Evolutionary conservation across 2,329 filamentous ascomycete species (phyloP).

Genomic region (Stagonosporopsis cucurbitacearum): DNA sequence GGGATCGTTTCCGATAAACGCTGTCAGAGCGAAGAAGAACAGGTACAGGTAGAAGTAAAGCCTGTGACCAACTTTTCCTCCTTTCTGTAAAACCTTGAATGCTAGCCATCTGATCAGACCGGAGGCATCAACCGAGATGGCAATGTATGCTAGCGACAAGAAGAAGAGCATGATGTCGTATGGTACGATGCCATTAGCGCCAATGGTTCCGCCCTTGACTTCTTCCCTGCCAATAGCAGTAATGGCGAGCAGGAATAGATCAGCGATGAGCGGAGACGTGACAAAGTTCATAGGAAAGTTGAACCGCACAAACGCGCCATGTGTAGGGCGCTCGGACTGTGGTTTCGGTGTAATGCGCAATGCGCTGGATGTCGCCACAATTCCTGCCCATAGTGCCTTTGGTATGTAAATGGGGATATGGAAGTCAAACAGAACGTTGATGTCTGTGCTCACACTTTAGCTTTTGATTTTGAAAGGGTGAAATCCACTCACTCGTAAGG

Average conservation of each 20-base stretch:
- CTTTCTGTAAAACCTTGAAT: constrained; percentile 72
- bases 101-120: constrained; percentile 74
- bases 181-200: constrained; percentile 69
- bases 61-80: constrained; percentile 69
- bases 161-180: constrained; percentile 80
- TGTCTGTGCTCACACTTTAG: constrained; percentile 55
- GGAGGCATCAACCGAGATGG: constrained; percentile 78
- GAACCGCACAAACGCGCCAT: constrained; percentile 57
- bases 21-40: constrained; percentile 73
- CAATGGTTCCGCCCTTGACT: constrained; percentile 72
- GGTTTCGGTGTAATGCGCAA: constrained; percentile 61
- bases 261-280: constrained; percentile 73
- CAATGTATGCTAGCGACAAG: constrained; percentile 75
- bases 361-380: constrained; percentile 54
- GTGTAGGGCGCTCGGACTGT: constrained; percentile 41
- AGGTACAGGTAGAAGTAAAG: constrained; percentile 76
- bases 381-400: constrained; percentile 53
- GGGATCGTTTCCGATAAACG: constrained; percentile 76
- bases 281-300: constrained; percentile 72
- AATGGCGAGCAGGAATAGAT: constrained; percentile 74
- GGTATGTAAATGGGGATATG: constrained; percentile 69
- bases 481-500: constrained; percentile 66
- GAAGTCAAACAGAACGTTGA: constrained; percentile 73
- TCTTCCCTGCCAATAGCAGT: constrained; percentile 70
- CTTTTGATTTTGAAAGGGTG: neutral